Evolutionary conservation across 306 rosid genomes (phyloP).

Genomic region (Sphenostylis stenocarpa): DNA sequence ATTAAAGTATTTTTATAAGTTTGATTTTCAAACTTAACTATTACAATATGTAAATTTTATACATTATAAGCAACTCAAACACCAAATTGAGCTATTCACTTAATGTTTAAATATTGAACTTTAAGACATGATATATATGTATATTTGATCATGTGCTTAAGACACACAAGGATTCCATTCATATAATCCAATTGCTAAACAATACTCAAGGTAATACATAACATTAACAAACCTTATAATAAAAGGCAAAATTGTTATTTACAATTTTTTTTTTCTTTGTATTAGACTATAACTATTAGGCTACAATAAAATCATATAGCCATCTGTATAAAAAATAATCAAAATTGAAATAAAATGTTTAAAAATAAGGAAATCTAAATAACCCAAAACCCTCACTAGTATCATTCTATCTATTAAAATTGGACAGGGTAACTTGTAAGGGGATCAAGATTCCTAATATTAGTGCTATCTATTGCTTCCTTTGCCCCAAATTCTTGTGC

Average conservation of each 20-base stretch:
- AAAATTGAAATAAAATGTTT: background rate
- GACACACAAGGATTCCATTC: too few relatives aligned
- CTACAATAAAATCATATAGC: background rate
- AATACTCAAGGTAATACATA: background rate
- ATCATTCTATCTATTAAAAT: background rate
- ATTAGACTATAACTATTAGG: background rate
- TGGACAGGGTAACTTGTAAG: background rate
- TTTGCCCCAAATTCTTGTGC: slow-evolving; percentile 59
- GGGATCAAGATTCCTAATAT: slow-evolving; percentile 5
- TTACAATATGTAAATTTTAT: too few relatives aligned
- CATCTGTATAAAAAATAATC: background rate
- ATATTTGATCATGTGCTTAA: too few relatives aligned
- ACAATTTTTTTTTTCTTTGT: background rate
- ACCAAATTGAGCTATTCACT: too few relatives aligned
- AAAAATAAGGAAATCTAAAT: background rate
- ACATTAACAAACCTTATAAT: background rate
- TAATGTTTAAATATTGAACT: too few relatives aligned
- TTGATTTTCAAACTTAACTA: too few relatives aligned
- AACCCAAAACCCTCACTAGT: background rate
- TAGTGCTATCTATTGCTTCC: slow-evolving; percentile 2
- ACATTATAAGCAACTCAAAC: too few relatives aligned
- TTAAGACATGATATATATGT: too few relatives aligned
- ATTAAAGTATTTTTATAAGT: too few relatives aligned
- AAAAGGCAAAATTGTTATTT: slow-evolving; percentile 16
- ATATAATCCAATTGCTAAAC: too few relatives aligned